phyloP scores from a whole-genome alignment of 495 filamentous ascomycete species.

The Bacidia rubella region DNA sequence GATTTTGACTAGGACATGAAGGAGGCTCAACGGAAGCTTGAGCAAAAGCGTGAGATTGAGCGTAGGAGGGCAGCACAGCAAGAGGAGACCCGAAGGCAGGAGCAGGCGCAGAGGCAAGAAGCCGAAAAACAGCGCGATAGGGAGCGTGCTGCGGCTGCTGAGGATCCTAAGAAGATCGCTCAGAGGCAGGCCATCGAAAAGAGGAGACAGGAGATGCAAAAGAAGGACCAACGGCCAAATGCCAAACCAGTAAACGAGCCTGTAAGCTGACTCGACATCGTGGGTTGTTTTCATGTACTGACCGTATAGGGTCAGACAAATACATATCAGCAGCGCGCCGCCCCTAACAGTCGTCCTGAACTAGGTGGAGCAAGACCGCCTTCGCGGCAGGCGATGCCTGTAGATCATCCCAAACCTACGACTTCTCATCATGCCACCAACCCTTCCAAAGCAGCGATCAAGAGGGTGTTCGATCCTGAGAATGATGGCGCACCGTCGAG shows the following conservation, averaged over 20 bases:
- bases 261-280: constrained; percentile 17
- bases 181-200: constrained; percentile 57
- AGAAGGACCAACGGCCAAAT: constrained; percentile 35
- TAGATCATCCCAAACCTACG: constrained; percentile 33
- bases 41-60: constrained; percentile 64
- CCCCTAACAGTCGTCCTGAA: constrained; percentile 33
- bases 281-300: background rate
- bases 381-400: constrained; percentile 40
- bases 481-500: constrained; percentile 33
- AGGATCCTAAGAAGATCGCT: constrained; percentile 53
- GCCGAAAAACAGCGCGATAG: constrained; percentile 30
- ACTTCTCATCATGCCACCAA: constrained; percentile 36
- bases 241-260: constrained; percentile 29
- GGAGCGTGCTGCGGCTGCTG: constrained; percentile 28
- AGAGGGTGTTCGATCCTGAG: constrained; percentile 41
- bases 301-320: constrained; percentile 19
- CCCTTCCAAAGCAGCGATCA: constrained; percentile 46
- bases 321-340: constrained; percentile 30
- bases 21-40: constrained; percentile 61
- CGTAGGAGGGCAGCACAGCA: constrained; percentile 52
- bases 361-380: constrained; percentile 36
- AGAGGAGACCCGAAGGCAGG: constrained; percentile 35
- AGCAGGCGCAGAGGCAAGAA: constrained; percentile 32
- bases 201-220: constrained; percentile 51
- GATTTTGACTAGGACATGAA: constrained; percentile 45